Base-by-base conservation (phyloP, 345 rosid genomes). In the Ceriops decandra region DNA sequence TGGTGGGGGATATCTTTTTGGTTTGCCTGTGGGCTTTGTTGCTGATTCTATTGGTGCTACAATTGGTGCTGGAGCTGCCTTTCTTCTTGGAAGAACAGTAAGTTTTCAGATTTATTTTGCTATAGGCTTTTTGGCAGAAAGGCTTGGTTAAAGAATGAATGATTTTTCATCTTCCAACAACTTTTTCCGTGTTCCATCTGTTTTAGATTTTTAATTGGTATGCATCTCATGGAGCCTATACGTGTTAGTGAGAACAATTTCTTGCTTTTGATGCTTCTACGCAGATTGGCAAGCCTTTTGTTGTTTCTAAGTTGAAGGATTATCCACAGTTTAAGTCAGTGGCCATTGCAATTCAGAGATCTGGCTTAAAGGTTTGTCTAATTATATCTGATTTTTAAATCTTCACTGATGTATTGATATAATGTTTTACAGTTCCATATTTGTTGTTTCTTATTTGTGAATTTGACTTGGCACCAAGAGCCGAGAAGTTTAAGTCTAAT, bases 1-100 rank as follows among this genome's bases (percentile, higher is more conserved):
- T 70, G 99, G 99, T 69, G 99, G 99, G 62, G 99, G 99, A 61
- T 95, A 95, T 81, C 96, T 95, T 76, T 95, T 90, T 74, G 99
- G 99, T 52, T 82, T 91, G 63, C 96, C 93, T 19, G 79, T 91
- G 78, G 99, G 99, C 47, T 91, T 95, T 74, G 75, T 95, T 70
- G 93, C 97, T 4, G 99, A 95, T 85, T 95, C 99, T 10, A 79
- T 95, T 33, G 99, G 99, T 59, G 96, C 98, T 59, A 86, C 97
- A 21, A 49, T 90, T 71, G 99, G 99, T 62, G 88, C 99, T 3
- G 93, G 90, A 63, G 96, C 98, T 70, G 99, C 99, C 53, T 95
- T 95, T 74, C 82, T 95, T 77, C 87, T 95, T 16, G 98, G 99
- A 61, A 85, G 92, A 81, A 95, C 98, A 0, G 97, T 95, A 72